Conservation (phyloP, 352 stramenopile genomes). For the Achlya hypogyna region DNA sequence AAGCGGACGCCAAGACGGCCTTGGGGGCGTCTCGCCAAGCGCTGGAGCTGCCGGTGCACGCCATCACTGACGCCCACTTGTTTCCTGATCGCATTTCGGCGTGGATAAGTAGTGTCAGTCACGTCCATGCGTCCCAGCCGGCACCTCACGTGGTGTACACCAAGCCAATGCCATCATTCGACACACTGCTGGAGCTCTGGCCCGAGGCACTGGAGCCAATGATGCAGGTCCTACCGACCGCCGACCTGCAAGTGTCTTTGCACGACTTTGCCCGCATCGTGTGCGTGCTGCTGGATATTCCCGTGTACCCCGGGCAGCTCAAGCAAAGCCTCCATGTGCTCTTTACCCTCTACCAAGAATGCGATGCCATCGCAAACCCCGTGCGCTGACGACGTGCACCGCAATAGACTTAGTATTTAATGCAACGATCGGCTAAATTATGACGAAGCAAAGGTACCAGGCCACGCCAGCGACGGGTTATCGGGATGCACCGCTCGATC, state of each 20-base stretch:
- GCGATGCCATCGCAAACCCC: constrained; percentile 35
- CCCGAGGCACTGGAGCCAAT: constrained; percentile 75
- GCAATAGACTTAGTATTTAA: background rate
- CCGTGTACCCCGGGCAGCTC: constrained; percentile 67
- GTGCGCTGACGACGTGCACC: background rate
- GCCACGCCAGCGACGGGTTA: constrained; percentile 49
- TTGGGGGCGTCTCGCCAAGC: constrained; percentile 20
- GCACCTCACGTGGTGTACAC: constrained; percentile 67
- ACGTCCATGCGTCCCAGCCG: constrained; percentile 79
- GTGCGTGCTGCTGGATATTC: constrained; percentile 89
- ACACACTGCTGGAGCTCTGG: constrained; percentile 86
- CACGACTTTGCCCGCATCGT: constrained; percentile 77
- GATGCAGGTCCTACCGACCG: constrained; percentile 29
- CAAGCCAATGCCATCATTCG: constrained; percentile 81
- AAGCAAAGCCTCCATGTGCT: constrained; percentile 88
- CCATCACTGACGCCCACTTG: constrained; percentile 83
- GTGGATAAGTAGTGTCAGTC: constrained; percentile 88
- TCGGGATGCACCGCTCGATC: constrained; percentile 60
- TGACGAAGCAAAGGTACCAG: constrained; percentile 56
- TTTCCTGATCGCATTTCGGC: constrained; percentile 82
- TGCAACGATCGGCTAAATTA: constrained; percentile 22
- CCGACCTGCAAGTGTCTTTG: constrained; percentile 37
- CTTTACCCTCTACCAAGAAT: constrained; percentile 85
- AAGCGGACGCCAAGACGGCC: constrained; percentile 49
- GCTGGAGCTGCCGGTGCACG: constrained; percentile 56